Evolutionary conservation across 768 basidiomycete species (phyloP).

Genomic region (Leccinum arenicola): DNA sequence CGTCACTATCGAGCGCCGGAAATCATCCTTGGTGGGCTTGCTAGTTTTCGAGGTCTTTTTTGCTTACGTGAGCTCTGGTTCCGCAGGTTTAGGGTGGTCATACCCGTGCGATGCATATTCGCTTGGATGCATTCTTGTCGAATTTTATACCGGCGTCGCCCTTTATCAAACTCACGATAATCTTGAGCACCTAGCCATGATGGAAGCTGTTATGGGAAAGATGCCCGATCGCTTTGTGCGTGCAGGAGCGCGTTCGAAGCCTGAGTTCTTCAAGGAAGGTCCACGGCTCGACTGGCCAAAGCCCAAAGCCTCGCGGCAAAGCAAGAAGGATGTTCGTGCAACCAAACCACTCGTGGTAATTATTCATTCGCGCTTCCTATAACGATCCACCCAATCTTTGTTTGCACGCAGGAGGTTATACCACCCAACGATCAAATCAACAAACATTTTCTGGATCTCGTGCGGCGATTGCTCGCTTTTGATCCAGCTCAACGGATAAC

Average conservation of each 20-base stretch:
- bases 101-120: slow-evolving; percentile 99
- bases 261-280: slow-evolving; percentile 91
- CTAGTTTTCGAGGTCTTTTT: slow-evolving; percentile 11
- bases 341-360: slow-evolving; percentile 73
- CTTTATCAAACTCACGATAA: slow-evolving; percentile 99
- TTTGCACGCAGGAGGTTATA: slow-evolving; percentile 69
- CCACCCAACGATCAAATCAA: slow-evolving; percentile 72
- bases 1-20: slow-evolving; percentile 98
- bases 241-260: slow-evolving; percentile 72
- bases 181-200: slow-evolving; percentile 98
- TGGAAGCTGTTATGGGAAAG: slow-evolving; percentile 99
- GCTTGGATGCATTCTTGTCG: slow-evolving; percentile 96
- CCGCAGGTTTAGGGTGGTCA: slow-evolving; percentile 92
- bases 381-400: slow-evolving; percentile 2
- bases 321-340: slow-evolving; percentile 89
- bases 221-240: slow-evolving; percentile 88
- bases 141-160: slow-evolving; percentile 96
- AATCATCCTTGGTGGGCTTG: slow-evolving; percentile 88
- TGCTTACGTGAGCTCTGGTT: slow-evolving; percentile 9
- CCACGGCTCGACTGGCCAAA: slow-evolving; percentile 90
- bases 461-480: slow-evolving; percentile 82
- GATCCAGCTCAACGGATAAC: slow-evolving; percentile 87
- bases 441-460: slow-evolving; percentile 82
- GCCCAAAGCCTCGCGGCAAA: slow-evolving; percentile 81
- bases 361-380: slow-evolving; percentile 22